phyloP scores from a whole-genome alignment of 2,329 filamentous ascomycete species.

The Verticillium isaacii region DNA sequence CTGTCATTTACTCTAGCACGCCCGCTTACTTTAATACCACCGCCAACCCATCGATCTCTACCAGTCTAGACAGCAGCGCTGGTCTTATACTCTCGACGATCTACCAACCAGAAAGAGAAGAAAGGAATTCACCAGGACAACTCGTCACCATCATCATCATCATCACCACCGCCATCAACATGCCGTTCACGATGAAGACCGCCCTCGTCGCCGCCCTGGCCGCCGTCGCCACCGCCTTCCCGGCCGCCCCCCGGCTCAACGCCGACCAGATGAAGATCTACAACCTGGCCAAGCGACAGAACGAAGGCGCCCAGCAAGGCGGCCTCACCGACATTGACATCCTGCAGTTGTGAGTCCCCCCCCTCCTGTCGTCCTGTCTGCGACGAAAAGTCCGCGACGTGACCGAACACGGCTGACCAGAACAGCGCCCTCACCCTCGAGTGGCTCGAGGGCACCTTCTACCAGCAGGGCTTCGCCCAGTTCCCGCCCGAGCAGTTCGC shows the following conservation, averaged over 20 bases:
- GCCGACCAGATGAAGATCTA: slow-evolving; percentile 40
- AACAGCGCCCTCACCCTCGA: slow-evolving; percentile 65
- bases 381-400: too few relatives aligned
- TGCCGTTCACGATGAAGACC: slow-evolving; percentile 43
- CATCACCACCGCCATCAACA: slow-evolving; percentile 19
- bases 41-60: neutral
- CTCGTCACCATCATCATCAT: slow-evolving; percentile 4
- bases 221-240: slow-evolving; percentile 41
- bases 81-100: neutral
- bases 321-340: slow-evolving; percentile 51
- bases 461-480: slow-evolving; percentile 64
- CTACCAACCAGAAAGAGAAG: slow-evolving; percentile 17
- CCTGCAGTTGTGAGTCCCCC: slow-evolving; percentile 48
- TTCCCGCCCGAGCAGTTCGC: slow-evolving; percentile 62
- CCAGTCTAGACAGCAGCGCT: slow-evolving; percentile 1
- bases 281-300: slow-evolving; percentile 44
- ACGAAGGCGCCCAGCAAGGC: slow-evolving; percentile 38
- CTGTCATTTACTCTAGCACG: neutral
- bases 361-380: neutral
- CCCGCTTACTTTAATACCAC: neutral
- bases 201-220: slow-evolving; percentile 38
- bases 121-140: slow-evolving; percentile 17
- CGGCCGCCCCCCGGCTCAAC: slow-evolving; percentile 38
- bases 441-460: slow-evolving; percentile 70
- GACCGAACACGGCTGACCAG: neutral